phyloP scores from a whole-genome alignment of 176 grass and related monocot species.

The Luzula sylvatica region DNA sequence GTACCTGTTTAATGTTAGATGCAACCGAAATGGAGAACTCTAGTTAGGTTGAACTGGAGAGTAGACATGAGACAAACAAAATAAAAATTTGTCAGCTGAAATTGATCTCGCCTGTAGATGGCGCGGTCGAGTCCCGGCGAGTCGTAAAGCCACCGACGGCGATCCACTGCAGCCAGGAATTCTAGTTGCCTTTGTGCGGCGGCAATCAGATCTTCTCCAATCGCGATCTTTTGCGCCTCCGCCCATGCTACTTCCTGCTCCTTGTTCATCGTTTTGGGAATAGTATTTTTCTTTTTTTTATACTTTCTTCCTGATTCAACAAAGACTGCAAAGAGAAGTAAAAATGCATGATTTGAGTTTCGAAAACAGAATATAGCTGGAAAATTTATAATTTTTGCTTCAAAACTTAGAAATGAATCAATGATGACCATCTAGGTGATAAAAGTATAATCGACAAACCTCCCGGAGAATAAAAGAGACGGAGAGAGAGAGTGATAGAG shows the following conservation, averaged over 20 bases:
- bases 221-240: conserved; percentile 42
- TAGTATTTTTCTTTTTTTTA: background rate
- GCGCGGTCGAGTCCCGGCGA: conserved; percentile 41
- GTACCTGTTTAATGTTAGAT: conserved; percentile 33
- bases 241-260: conserved; percentile 47
- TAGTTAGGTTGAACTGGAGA: too few relatives aligned
- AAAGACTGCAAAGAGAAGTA: too few relatives aligned
- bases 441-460: too few relatives aligned
- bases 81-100: too few relatives aligned
- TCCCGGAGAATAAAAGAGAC: background rate
- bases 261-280: conserved; percentile 37
- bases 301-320: too few relatives aligned
- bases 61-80: too few relatives aligned
- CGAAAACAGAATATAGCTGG: too few relatives aligned
- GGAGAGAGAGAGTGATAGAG: background rate
- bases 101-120: conserved; percentile 38
- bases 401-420: too few relatives aligned
- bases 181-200: conserved; percentile 45
- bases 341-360: too few relatives aligned
- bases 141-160: conserved; percentile 66
- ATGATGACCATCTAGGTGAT: too few relatives aligned
- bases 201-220: conserved; percentile 45
- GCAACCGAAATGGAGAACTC: too few relatives aligned
- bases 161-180: conserved; percentile 61
- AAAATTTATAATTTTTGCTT: too few relatives aligned